These are phyloP conservation scores for Apiotrichum gamsii DNA, from an alignment of 1,284 basidiomycete genomes.

Conservation along the genomic window DNA sequence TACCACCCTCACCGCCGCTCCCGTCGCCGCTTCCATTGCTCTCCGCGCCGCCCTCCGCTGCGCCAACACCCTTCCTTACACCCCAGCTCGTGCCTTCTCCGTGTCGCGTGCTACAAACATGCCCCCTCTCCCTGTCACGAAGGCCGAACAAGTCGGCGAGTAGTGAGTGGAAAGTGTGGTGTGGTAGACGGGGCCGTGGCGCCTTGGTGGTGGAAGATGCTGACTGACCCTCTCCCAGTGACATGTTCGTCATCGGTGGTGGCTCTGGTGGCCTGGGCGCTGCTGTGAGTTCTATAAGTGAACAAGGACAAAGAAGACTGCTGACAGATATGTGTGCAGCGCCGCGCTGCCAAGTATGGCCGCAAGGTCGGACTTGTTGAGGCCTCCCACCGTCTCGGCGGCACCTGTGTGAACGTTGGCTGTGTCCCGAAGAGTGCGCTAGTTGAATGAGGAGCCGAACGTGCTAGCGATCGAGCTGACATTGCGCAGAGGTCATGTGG, in stretches of 20 bases:
- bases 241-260: slow-evolving; percentile 46
- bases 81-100: slow-evolving; percentile 24
- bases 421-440: slow-evolving; percentile 36
- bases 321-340: slow-evolving; percentile 50
- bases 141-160: slow-evolving; percentile 37
- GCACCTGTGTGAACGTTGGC: slow-evolving; percentile 81
- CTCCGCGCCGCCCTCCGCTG: background rate
- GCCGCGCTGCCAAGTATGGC: slow-evolving; percentile 82
- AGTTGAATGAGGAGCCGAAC: too few relatives aligned
- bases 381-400: slow-evolving; percentile 68
- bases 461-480: too few relatives aligned
- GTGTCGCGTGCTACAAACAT: slow-evolving; percentile 26
- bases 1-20: background rate
- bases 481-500: slow-evolving; percentile 85
- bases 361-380: slow-evolving; percentile 91
- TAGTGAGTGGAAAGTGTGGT: too few relatives aligned
- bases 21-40: background rate
- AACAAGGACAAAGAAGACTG: too few relatives aligned
- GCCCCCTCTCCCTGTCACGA: slow-evolving; percentile 42
- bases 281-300: slow-evolving; percentile 35
- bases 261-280: slow-evolving; percentile 47
- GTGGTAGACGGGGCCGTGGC: too few relatives aligned
- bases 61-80: background rate
- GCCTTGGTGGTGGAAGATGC: background rate
- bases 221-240: slow-evolving; percentile 15